Conservation (phyloP, 768 basidiomycete genomes). For the Rhodotorula graminis region DNA sequence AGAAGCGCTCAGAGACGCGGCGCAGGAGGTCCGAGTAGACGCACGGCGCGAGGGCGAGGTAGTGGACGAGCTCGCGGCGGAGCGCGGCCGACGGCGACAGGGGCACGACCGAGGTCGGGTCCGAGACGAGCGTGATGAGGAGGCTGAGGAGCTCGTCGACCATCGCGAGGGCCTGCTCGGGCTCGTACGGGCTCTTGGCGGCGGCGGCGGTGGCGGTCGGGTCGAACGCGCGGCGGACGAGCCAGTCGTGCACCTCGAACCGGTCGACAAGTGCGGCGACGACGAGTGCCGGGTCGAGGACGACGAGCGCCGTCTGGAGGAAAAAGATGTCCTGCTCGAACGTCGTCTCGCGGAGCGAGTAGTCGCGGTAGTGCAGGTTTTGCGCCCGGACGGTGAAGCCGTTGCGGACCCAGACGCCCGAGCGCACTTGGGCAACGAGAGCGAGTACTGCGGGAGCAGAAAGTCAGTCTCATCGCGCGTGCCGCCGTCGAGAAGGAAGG, state of each 20-base stretch:
- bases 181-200: slow-evolving; percentile 54
- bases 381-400: slow-evolving; percentile 94
- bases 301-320: slow-evolving; percentile 74
- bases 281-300: slow-evolving; percentile 69
- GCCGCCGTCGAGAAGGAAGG: not conserved
- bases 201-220: no score
- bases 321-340: slow-evolving; percentile 94
- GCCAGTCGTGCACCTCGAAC: slow-evolving; percentile 74
- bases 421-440: slow-evolving; percentile 90
- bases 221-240: slow-evolving; percentile 51
- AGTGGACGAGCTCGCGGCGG: slow-evolving; percentile 80
- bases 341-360: slow-evolving; percentile 88
- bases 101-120: slow-evolving; percentile 67
- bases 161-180: slow-evolving; percentile 69
- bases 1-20: slow-evolving; percentile 79
- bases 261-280: slow-evolving; percentile 83
- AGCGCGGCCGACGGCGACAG: slow-evolving; percentile 63
- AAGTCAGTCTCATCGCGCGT: not conserved
- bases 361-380: slow-evolving; percentile 90
- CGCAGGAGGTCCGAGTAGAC: slow-evolving; percentile 87
- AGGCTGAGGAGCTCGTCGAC: slow-evolving; percentile 87
- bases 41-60: slow-evolving; percentile 78
- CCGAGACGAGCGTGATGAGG: slow-evolving; percentile 77
- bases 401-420: slow-evolving; percentile 95
- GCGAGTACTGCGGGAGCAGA: slow-evolving; percentile 50